Percentiles rank a stretch among this genome's conserved stretches.
phyloP scores from a whole-genome alignment of 2,329 filamentous ascomycete species.

The Pseudogymnoascus sp. region DNA sequence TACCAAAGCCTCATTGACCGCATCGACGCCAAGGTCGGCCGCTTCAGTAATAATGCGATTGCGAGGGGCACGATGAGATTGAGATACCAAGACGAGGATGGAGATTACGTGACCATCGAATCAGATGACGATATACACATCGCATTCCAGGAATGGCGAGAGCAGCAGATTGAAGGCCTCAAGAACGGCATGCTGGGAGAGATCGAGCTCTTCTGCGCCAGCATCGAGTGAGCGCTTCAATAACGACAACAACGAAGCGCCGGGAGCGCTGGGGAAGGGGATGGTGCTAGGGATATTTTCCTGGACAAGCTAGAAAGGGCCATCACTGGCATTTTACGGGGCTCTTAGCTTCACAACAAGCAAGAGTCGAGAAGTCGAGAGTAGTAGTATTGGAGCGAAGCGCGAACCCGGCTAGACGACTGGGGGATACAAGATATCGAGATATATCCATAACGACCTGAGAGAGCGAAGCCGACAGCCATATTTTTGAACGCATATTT shows the following conservation, averaged over 20 bases:
- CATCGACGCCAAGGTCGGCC: slow-evolving; percentile 88
- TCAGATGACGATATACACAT: slow-evolving; percentile 95
- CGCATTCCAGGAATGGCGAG: slow-evolving; percentile 89
- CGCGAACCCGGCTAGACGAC: background rate
- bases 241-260: background rate
- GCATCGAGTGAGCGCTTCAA: slow-evolving; percentile 27
- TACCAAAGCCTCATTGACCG: slow-evolving; percentile 91
- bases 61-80: slow-evolving; percentile 75
- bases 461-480: background rate
- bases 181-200: slow-evolving; percentile 69
- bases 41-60: slow-evolving; percentile 78
- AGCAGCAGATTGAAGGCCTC: slow-evolving; percentile 57
- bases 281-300: background rate
- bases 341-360: slow-evolving; percentile 4
- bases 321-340: slow-evolving; percentile 2
- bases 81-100: slow-evolving; percentile 85
- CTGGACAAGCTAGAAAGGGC: slow-evolving; percentile 6
- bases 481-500: slow-evolving; percentile 1
- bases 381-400: background rate
- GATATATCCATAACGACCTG: background rate
- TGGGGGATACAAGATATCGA: background rate
- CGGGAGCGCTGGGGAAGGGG: background rate
- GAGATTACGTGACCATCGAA: slow-evolving; percentile 87
- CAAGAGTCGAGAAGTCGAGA: background rate
- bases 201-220: slow-evolving; percentile 77